Conservation (phyloP, 2,329 filamentous ascomycete genomes). For the Diaporthe citrichinensis region DNA sequence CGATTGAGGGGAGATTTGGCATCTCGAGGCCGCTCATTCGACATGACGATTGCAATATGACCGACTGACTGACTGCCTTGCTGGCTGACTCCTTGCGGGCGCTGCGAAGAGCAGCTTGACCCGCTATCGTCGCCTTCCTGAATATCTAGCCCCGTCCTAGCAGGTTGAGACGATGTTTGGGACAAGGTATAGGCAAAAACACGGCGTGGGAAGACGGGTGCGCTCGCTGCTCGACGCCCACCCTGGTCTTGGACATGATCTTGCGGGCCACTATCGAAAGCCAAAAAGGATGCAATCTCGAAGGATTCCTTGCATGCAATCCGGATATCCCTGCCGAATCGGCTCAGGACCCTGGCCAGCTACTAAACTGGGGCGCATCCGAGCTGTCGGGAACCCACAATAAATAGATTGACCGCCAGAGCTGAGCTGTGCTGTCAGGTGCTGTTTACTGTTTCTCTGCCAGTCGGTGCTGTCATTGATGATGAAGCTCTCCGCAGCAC, state of each 20-base stretch:
- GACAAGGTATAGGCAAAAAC: neutral
- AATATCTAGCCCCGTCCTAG: neutral
- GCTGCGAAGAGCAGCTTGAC: neutral
- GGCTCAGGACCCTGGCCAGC: slow-evolving; percentile 8
- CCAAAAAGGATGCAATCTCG: slow-evolving; percentile 26
- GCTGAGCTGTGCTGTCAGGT: neutral
- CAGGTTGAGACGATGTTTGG: neutral
- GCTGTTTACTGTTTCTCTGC: neutral
- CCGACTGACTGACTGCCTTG: neutral
- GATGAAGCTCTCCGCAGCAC: slow-evolving; percentile 16
- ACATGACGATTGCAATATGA: slow-evolving; percentile 16
- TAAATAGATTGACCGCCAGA: slow-evolving; percentile 6
- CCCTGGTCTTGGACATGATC: neutral
- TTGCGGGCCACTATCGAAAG: slow-evolving; percentile 30
- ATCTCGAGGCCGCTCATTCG: slow-evolving; percentile 3
- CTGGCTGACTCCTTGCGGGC: neutral
- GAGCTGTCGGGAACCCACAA: slow-evolving; percentile 29
- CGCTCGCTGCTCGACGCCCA: neutral
- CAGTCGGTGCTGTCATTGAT: slow-evolving; percentile 11
- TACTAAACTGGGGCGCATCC: slow-evolving; percentile 13
- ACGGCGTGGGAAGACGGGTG: neutral
- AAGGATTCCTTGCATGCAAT: slow-evolving; percentile 13
- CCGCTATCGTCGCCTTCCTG: neutral
- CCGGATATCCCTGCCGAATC: slow-evolving; percentile 22
- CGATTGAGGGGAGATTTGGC: neutral